Evolutionary conservation across 2,329 filamentous ascomycete species (phyloP), one percentile per base, ranked within the genome.

Genomic region (Pseudogymnoascus sp.): DNA sequence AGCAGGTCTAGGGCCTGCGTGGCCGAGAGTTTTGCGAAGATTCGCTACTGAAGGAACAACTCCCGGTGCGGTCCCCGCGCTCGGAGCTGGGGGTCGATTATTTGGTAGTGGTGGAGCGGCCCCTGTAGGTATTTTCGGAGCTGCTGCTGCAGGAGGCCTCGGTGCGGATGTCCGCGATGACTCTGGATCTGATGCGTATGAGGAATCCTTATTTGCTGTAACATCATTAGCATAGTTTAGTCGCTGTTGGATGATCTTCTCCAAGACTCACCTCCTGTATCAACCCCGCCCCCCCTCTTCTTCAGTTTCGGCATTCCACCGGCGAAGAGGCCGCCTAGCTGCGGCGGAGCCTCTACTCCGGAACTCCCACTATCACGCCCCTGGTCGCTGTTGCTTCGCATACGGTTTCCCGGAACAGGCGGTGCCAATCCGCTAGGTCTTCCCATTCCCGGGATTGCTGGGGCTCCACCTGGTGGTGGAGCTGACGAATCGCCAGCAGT

Each of bases 301-400:
- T 90, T 90, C 71, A 99, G 75, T 78, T 97, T 97, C 2, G 95
- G 95, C 85, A 97, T 97, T 39, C 93, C 95, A 37, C 91, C 93
- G 1, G 90, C 91, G 73, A 99, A 96, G 26, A 99, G 76, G 1
- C 95, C 95, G 31, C 81, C 93, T 10, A 97, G 76, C 73, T 97
- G 93, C 10, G 92, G 91, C 59, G 90, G 85, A 18, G 85, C 76
- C 21, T 87, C 83, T 68, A 81, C 76, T 1, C 76, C 77, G 11
- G 73, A 73, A 3, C 75, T 72, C 45, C 70, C 73, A 40, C 73
- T 72, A 66, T 80, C 77, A 66, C 78, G 76, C 54, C 81, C 80
- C 62, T 84, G 83, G 70, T 96, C 91, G 74, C 93, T 96, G 74
- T 95, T 93, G 75, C 91, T 96, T 73, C 92, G 84, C 64, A 85